Percentiles rank a stretch among this genome's conserved stretches.
Evolutionary conservation across 345 rosid genomes (phyloP).

Genomic region (Corchorus olitorius): DNA sequence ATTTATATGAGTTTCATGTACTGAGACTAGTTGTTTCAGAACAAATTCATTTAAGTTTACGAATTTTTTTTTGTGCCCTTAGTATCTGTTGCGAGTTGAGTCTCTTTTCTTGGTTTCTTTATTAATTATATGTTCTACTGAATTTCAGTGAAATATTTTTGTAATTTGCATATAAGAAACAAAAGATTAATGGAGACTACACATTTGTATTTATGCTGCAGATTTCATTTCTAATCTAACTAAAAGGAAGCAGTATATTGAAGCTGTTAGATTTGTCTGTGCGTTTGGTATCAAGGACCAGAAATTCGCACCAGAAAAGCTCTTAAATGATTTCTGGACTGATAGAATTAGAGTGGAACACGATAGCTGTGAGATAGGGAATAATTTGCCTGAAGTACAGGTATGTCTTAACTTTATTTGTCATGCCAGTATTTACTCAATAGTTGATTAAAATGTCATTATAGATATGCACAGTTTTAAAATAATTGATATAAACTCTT

Average conservation of each 20-base stretch:
- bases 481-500: neutral
- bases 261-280: slow-evolving; percentile 37
- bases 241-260: slow-evolving; percentile 23
- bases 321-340: slow-evolving; percentile 26
- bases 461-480: neutral
- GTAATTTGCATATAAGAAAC: neutral
- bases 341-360: slow-evolving; percentile 1
- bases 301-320: slow-evolving; percentile 26
- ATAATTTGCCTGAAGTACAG: slow-evolving; percentile 19
- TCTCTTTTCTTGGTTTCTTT: neutral
- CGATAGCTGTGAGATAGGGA: slow-evolving; percentile 6
- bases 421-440: neutral
- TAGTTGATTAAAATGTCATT: neutral
- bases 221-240: slow-evolving; percentile 38
- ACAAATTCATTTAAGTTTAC: neutral
- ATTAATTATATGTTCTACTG: neutral
- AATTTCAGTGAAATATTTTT: neutral
- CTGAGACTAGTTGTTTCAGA: neutral
- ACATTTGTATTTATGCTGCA: slow-evolving; percentile 19
- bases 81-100: neutral
- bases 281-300: slow-evolving; percentile 30
- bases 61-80: neutral
- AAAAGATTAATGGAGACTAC: neutral
- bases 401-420: slow-evolving; percentile 19
- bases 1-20: neutral